These are phyloP conservation scores for Colletotrichum musae DNA, from an alignment of 2,329 filamentous ascomycete genomes.

Conservation along the genomic window DNA sequence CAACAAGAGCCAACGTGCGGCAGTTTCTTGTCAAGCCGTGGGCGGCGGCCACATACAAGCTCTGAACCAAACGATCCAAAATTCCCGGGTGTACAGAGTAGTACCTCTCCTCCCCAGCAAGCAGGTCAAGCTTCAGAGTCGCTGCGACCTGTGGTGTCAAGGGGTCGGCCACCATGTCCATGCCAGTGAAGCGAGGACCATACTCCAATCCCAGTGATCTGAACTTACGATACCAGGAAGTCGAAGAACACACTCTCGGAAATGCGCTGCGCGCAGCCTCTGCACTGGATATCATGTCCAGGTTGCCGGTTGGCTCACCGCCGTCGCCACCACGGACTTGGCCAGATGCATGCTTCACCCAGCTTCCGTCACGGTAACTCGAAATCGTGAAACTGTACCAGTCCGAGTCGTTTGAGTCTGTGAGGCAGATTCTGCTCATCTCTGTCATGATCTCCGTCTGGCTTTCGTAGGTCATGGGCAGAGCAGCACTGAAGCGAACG, in stretches of 20 bases:
- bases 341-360: constrained; percentile 28
- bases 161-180: constrained; percentile 18
- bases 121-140: constrained; percentile 2
- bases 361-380: constrained; percentile 10
- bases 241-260: constrained; percentile 11
- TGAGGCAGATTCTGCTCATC: neutral
- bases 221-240: constrained; percentile 31
- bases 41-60: constrained; percentile 14
- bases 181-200: constrained; percentile 25
- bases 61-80: constrained; percentile 23
- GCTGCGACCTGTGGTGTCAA: neutral
- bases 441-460: constrained; percentile 29
- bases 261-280: neutral
- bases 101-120: constrained; percentile 19
- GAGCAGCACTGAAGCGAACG: constrained; percentile 21
- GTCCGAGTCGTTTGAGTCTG: constrained; percentile 15
- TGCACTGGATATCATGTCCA: neutral
- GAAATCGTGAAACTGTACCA: constrained; percentile 36
- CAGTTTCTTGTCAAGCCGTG: constrained; percentile 17
- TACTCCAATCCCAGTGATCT: constrained; percentile 24
- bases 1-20: constrained; percentile 9
- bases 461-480: constrained; percentile 22
- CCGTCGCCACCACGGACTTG: constrained; percentile 8
- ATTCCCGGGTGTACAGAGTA: constrained; percentile 22
- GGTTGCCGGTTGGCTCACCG: neutral